Evolutionary conservation across 306 rosid species (phyloP), one percentile per base, ranked within the genome.

Genomic region (Macrotyloma uniflorum): DNA sequence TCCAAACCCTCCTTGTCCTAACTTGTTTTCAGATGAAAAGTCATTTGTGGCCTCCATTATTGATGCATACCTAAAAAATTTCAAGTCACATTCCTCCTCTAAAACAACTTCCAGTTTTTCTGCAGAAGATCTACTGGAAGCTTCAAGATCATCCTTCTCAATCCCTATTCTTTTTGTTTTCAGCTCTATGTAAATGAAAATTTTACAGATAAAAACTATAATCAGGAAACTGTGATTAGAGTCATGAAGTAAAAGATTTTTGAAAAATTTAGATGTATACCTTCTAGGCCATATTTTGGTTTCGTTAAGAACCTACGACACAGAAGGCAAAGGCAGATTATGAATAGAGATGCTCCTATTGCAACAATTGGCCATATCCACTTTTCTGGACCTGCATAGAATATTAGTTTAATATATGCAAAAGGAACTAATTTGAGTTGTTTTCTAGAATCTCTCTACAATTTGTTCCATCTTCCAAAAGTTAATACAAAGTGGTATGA

Each of bases 1-100:
- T 66, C 85, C 83, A 80, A 84, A 84, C 1, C 85, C 88, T 32
- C 88, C 85, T 10, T 84, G 65, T 67, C 83, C 83, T 38, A 84
- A 46, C 65, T 36, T 38, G 59, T 77, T 80, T 61, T 19, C 65
- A 4, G 46, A 28, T 2, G 78, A 51, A 71, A 85, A 81, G 8
- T 35, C 74, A 35, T 51, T 32, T 33, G 88, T 85, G 8, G 72
- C 88, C 13, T 26, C 75, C 19, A 51, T 50, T 14, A 85, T 14
- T 15, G 85, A 80, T 20, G 66, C 36, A 42, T 86, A 83, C 43
- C 55, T 30, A 26, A 77, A 67, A 5, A 38, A 15, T 55, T 32
- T 77, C 16, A 77, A 77, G 11, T 54, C 78, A 53, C 61, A 62
- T 63, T 61, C 42, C 12, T 70, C 32, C 32, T 26, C 33, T 10